A percentile compares a stretch with the other conserved stretches of the same genome.
phyloP scores from a whole-genome alignment of 305 asterid species.

The Withania somnifera region DNA sequence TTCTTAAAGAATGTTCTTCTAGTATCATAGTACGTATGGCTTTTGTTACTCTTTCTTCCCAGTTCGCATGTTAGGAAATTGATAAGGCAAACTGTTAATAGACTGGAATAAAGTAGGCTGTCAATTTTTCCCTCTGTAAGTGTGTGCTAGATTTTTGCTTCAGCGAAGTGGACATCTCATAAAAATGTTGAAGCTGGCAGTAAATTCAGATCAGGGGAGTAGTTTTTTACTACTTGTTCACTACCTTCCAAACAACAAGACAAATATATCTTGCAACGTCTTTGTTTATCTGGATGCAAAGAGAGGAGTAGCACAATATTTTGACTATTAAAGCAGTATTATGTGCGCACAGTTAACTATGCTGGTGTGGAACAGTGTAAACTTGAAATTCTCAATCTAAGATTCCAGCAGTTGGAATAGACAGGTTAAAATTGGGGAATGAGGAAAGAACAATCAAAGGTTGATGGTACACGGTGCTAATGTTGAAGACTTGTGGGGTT shows the following conservation, averaged over 20 bases:
- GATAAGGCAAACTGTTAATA: not conserved
- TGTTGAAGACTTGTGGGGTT: not conserved
- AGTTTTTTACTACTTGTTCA: not conserved
- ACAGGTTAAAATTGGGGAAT: not conserved
- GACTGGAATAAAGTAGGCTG: not conserved
- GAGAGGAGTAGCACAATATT: not conserved
- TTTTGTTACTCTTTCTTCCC: not conserved
- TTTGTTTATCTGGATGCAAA: not conserved
- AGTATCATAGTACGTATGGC: not conserved
- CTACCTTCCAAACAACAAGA: not conserved
- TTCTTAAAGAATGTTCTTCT: not conserved
- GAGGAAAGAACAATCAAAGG: not conserved
- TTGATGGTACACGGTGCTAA: not conserved
- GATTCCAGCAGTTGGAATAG: not conserved
- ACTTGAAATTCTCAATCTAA: not conserved
- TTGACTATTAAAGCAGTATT: not conserved
- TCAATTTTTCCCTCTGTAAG: not conserved
- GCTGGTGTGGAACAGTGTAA: not conserved
- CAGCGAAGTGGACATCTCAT: not conserved
- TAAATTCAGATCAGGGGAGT: not conserved
- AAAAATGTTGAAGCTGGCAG: not conserved
- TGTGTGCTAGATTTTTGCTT: not conserved
- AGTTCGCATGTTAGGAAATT: not conserved
- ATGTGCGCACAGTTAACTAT: not conserved
- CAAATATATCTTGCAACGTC: not conserved